Evolutionary conservation across 1,139 yeast genomes (phyloP), one percentile per base, ranked within the genome.

Genomic region (Kurtzmaniella quercitrusa): DNA sequence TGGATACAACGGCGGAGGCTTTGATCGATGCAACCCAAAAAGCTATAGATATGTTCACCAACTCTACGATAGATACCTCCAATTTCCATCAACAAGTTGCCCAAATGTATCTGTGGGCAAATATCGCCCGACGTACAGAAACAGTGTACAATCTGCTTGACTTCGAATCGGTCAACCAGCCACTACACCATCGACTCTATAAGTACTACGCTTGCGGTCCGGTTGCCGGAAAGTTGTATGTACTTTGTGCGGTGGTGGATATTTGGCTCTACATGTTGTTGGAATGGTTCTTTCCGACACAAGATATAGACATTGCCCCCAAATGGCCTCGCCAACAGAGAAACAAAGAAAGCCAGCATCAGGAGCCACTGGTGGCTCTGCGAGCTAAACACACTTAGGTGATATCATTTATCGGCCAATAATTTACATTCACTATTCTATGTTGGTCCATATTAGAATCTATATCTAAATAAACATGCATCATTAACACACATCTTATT

Each of bases 101-200:
- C 36, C 65, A 71, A 39, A 89, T 93, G 95, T 94, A 94, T 63
- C 87, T 91, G 57, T 94, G 99, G 99, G 73, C 71, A 47, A 87
- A 90, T 57, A 88, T 94, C 19, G 98, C 98, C 0, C 65, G 65
- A 42, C 70, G 98, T 38, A 93, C 98, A 0, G 95, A 88, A 53
- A 69, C 68, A 27, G 97, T 93, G 2, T 94, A 94, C 62, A 71
- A 81, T 44, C 68, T 78, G 2, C 70, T 85, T 38, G 77, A 71
- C 43, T 58, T 69, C 27, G 59, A 64, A 27, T 58, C 67, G 38
- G 50, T 75, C 45, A 65, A 79, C 52, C 75, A 72, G 49, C 75
- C 83, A 6, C 59, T 88, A 49, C 62, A 79, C 36, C 48, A 52
- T 2, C 53, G 77, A 33, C 65, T 90, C 37, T 72, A 71, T 47